Conservation (phyloP, 2,329 filamentous ascomycete species). For the Fusarium dlaminii region DNA sequence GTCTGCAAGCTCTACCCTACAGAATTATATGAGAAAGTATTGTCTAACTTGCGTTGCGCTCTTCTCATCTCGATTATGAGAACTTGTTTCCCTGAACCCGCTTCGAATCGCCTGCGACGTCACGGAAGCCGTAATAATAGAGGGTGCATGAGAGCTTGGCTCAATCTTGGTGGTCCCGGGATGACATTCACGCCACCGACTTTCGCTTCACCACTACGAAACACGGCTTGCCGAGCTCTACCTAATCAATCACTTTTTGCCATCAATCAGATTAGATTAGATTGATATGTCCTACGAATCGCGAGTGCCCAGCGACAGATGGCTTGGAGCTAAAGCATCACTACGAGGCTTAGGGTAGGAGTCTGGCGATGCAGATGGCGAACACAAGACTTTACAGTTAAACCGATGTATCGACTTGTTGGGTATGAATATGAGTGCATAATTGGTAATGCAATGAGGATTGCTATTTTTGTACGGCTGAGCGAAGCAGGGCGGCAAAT, state of each 20-base stretch:
- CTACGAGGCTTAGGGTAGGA: constrained; percentile 1
- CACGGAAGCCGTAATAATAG: neutral
- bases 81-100: no score
- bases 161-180: neutral
- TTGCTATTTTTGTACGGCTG: no score
- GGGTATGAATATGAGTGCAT: no score
- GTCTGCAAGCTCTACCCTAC: neutral
- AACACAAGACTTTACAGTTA: neutral
- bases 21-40: neutral
- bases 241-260: neutral
- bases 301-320: neutral
- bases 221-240: neutral
- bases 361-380: neutral
- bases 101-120: neutral
- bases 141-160: neutral
- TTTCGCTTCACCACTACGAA: neutral
- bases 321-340: neutral
- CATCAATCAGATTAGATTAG: constrained; percentile 26
- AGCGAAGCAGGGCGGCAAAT: neutral
- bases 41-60: rapidly evolving
- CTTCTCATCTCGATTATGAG: neutral
- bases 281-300: neutral
- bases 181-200: neutral
- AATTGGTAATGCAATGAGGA: no score
- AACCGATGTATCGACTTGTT: neutral